These are phyloP conservation scores for Macrocybe gigantea DNA, from an alignment of 768 basidiomycete genomes.

Conservation along the genomic window DNA sequence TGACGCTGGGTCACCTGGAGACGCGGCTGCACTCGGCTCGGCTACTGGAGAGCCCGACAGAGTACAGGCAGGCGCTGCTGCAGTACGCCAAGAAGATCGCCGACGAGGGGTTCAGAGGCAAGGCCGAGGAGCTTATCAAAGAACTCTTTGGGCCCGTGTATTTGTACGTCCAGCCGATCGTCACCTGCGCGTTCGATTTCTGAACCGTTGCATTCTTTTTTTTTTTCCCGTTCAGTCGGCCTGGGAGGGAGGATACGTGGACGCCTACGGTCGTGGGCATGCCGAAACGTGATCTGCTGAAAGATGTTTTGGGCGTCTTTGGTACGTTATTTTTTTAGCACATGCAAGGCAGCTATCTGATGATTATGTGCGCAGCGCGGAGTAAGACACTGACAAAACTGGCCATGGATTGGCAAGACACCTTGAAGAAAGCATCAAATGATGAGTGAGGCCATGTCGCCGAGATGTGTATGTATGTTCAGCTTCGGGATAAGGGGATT, in stretches of 20 bases:
- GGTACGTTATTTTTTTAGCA: conserved; percentile 40
- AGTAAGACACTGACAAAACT: conserved; percentile 73
- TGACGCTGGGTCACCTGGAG: conserved; percentile 89
- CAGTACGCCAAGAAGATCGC: conserved; percentile 81
- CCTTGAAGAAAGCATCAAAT: conserved; percentile 54
- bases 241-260: conserved; percentile 63
- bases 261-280: conserved; percentile 63
- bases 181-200: conserved; percentile 1
- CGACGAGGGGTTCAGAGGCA: conserved; percentile 82
- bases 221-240: conserved; percentile 45
- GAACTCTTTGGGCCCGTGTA: conserved; percentile 90
- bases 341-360: too few relatives aligned
- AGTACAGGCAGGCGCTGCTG: conserved; percentile 74
- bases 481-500: too few relatives aligned
- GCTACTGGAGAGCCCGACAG: conserved; percentile 73
- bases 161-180: conserved; percentile 49
- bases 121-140: conserved; percentile 87
- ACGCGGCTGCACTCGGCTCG: conserved; percentile 69
- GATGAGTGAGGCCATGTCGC: conserved; percentile 32
- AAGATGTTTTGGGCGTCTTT: conserved; percentile 74
- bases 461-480: too few relatives aligned
- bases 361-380: conserved; percentile 37
- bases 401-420: conserved; percentile 80
- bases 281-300: conserved; percentile 75
- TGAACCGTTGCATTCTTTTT: conserved; percentile 5